These are phyloP conservation scores for Nitzschia sp. DNA, from an alignment of 108 stramenopile species.

Conservation along the genomic window DNA sequence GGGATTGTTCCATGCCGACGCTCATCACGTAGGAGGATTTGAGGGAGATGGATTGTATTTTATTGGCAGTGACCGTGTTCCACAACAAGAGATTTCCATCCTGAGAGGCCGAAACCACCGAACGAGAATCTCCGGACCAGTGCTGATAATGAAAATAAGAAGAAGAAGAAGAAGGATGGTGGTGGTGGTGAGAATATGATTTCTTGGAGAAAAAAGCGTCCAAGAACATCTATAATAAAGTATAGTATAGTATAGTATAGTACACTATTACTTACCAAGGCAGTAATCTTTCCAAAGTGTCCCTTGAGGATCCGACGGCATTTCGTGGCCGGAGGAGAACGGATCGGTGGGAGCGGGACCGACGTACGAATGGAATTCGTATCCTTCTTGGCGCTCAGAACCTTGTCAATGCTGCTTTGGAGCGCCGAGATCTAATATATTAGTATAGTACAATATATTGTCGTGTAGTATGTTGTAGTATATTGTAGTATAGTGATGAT, in stretches of 20 bases:
- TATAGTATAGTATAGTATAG: neutral
- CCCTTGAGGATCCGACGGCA: slow-evolving; percentile 84
- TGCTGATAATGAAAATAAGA: slow-evolving; percentile 37
- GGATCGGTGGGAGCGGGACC: slow-evolving; percentile 33
- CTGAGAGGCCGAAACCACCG: slow-evolving; percentile 92
- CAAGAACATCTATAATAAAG: slow-evolving; percentile 3
- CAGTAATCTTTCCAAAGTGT: slow-evolving; percentile 98
- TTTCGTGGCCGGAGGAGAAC: slow-evolving; percentile 68
- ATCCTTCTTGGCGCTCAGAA: slow-evolving; percentile 5
- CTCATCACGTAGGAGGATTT: slow-evolving; percentile 99
- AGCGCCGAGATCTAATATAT: slow-evolving; percentile 5
- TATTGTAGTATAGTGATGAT: too few relatives aligned
- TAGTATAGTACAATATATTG: too few relatives aligned
- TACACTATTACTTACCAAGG: slow-evolving; percentile 48
- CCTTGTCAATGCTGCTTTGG: slow-evolving; percentile 13
- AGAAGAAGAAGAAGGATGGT: neutral
- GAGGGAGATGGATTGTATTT: slow-evolving; percentile 85
- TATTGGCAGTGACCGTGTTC: slow-evolving; percentile 94
- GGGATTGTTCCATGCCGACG: slow-evolving; percentile 96
- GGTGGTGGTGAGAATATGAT: too few relatives aligned
- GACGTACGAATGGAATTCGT: neutral
- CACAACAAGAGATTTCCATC: slow-evolving; percentile 99
- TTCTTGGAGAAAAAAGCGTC: too few relatives aligned
- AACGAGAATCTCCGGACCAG: slow-evolving; percentile 89
- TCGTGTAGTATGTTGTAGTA: too few relatives aligned